phyloP scores from a whole-genome alignment of 2,329 filamentous ascomycete species.

The Dactylonectria estremocensis region DNA sequence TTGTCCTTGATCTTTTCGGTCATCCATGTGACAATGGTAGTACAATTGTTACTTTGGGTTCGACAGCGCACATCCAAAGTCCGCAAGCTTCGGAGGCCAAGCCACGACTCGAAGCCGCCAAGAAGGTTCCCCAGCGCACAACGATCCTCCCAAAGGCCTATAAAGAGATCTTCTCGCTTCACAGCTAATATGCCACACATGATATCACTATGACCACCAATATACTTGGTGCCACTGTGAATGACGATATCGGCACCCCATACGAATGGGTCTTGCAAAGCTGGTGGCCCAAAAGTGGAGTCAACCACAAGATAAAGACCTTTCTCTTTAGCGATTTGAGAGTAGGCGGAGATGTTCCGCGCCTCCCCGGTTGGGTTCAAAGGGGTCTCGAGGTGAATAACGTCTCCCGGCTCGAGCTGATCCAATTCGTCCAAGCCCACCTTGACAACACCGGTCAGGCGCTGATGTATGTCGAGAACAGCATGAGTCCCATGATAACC shows the following conservation, averaged over 20 bases:
- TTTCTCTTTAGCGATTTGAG: conserved; percentile 76
- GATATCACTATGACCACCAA: conserved; percentile 93
- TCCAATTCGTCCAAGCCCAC: conserved; percentile 1
- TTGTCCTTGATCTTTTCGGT: conserved; percentile 62
- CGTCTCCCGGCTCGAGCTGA: conserved; percentile 61
- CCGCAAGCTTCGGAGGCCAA: conserved; percentile 79
- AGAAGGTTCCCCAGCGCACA: conserved; percentile 84
- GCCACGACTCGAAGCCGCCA: conserved; percentile 90
- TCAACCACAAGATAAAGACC: conserved; percentile 87
- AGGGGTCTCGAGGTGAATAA: conserved; percentile 15
- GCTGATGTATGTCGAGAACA: too few species aligned
- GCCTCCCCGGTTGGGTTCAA: conserved; percentile 16
- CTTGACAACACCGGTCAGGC: not conserved
- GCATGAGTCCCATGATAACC: too few species aligned
- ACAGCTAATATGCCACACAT: conserved; percentile 86
- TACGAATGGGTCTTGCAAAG: conserved; percentile 85
- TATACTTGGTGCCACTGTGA: conserved; percentile 94
- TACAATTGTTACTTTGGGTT: conserved; percentile 81
- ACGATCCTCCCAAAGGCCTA: conserved; percentile 75
- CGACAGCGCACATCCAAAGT: conserved; percentile 88
- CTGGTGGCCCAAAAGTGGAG: conserved; percentile 90
- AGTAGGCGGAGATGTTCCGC: conserved; percentile 49
- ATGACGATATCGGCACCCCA: conserved; percentile 88
- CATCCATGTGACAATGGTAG: conserved; percentile 81
- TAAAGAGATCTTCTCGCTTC: conserved; percentile 60